Evolutionary conservation across 768 basidiomycete species (phyloP).

Genomic region (Rhizopogon roseolus): DNA sequence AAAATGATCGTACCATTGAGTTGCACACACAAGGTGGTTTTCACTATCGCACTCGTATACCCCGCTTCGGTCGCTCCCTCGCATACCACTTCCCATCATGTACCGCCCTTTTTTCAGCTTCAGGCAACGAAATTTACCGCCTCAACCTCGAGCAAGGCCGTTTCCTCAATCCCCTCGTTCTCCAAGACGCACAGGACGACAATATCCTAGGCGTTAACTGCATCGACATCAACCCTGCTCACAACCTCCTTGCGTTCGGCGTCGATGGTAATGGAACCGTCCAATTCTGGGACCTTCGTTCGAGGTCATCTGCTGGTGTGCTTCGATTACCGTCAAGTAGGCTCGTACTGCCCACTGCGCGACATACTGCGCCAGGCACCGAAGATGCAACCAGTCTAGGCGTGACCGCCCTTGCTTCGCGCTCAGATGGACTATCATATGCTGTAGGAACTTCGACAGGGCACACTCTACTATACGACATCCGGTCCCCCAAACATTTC

Average conservation of each 20-base stretch:
- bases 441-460: slow-evolving; percentile 95
- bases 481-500: slow-evolving; percentile 78
- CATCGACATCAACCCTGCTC: slow-evolving; percentile 89
- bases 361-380: slow-evolving; percentile 25
- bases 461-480: slow-evolving; percentile 91
- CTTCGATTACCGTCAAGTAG: slow-evolving; percentile 55
- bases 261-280: slow-evolving; percentile 82
- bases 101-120: slow-evolving; percentile 80
- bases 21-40: slow-evolving; percentile 92
- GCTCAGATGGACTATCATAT: slow-evolving; percentile 86
- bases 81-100: slow-evolving; percentile 94
- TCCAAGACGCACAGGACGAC: slow-evolving; percentile 45
- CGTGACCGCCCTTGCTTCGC: slow-evolving; percentile 84
- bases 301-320: slow-evolving; percentile 67
- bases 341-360: slow-evolving; percentile 39
- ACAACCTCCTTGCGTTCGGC: slow-evolving; percentile 87
- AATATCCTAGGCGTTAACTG: slow-evolving; percentile 82
- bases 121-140: slow-evolving; percentile 86
- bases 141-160: slow-evolving; percentile 95
- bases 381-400: slow-evolving; percentile 31
- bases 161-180: slow-evolving; percentile 76
- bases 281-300: slow-evolving; percentile 96
- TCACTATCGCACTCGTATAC: slow-evolving; percentile 91
- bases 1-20: slow-evolving; percentile 92
- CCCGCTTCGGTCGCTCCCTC: slow-evolving; percentile 86